A percentile compares a stretch with the other conserved stretches of the same genome.
Conservation (phyloP, 495 filamentous ascomycete genomes). For the Penicillium robsamsonii region DNA sequence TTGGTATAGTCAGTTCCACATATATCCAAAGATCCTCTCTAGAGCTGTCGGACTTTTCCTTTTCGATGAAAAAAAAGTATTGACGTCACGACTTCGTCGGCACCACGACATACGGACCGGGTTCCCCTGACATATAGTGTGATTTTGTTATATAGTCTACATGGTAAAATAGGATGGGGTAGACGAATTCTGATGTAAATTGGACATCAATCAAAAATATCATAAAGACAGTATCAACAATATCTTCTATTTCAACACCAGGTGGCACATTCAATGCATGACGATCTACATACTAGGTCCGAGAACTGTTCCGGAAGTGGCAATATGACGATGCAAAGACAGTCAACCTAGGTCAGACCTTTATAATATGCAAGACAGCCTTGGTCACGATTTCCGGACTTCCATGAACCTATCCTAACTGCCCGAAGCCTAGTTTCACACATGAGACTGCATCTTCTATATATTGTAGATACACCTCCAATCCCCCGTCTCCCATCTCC, state of each 20-base stretch:
- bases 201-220: not conserved
- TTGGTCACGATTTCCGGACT: not conserved
- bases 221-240: not conserved
- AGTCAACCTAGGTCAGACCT: not conserved
- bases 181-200: not conserved
- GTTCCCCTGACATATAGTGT: not conserved
- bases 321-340: constrained; percentile 13
- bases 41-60: too few relatives aligned
- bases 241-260: not conserved
- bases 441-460: not conserved
- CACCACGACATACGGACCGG: not conserved
- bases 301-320: constrained; percentile 12
- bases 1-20: too few relatives aligned
- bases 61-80: not conserved
- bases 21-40: too few relatives aligned
- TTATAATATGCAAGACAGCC: not conserved
- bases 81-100: constrained; percentile 24
- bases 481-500: not conserved
- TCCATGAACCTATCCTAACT: not conserved
- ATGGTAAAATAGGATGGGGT: not conserved
- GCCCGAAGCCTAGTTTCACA: not conserved
- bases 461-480: not conserved
- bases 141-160: not conserved
- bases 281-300: constrained; percentile 8
- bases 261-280: constrained; percentile 10